Evolutionary conservation across 1,139 yeast genomes (phyloP), one percentile per base, ranked within the genome.

Genomic region (Yamadazyma triangularis): DNA sequence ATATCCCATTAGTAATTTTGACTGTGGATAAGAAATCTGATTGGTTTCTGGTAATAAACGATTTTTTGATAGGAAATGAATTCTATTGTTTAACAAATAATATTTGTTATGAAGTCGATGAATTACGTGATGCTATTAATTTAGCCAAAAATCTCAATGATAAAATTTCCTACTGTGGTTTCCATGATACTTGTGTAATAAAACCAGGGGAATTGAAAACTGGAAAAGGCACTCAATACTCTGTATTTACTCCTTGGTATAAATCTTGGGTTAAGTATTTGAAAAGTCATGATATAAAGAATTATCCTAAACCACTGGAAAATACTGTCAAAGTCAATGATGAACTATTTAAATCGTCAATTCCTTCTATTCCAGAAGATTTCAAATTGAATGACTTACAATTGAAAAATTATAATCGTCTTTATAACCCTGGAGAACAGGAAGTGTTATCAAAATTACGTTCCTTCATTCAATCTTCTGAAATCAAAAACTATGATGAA

Each of bases 291-390:
- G 34, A 42, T 23, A 27, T 34, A 3, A 19, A 23, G 13, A 20
- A 24, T 15, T 32, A 21, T 16, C 30, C 30, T 3, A 20, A 18
- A 8, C 53, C 53, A 5, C 42, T 37, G 9, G 30, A 30, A 4
- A 28, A 36, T 15, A 45, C 49, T 30, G 81, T 91, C 13, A 83
- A 85, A 53, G 73, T 84, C 2, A 79, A 83, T 42, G 95, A 89
- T 0, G 4, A 13, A 7, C 9, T 7, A 7, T 18, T 18, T 9
- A 25, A 30, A 6, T 22, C 15, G 3, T 16, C 26, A 6, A 7
- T 24, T 6, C 41, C 44, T 2, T 13, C 24, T 6, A 27, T 35
- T 4, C 49, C 48, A 2, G 16, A 33, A 7, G 44, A 41, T 18
- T 36, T 39, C 24, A 15, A 25, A 3, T 35, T 44, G 8, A 19